These are phyloP conservation scores for Backusella sp. DNA, from an alignment of 192 early-diverging fungal species.

Conservation along the genomic window DNA sequence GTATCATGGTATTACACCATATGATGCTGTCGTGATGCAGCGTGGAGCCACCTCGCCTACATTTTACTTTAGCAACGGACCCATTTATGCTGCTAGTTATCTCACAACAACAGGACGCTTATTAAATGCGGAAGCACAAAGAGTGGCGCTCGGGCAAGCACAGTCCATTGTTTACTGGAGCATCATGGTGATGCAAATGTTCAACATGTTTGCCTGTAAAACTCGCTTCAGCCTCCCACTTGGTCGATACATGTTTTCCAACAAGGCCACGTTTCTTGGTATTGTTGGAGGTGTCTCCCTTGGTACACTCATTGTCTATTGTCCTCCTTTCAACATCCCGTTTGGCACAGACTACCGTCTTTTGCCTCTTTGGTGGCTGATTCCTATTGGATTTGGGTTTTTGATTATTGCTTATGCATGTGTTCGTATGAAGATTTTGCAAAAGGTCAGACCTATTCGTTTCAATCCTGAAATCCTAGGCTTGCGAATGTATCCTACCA, in stretches of 20 bases:
- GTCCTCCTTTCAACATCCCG: slow-evolving; percentile 72
- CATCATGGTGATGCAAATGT: slow-evolving; percentile 89
- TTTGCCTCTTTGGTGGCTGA: slow-evolving; percentile 75
- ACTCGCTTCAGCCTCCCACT: slow-evolving; percentile 63
- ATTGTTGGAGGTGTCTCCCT: slow-evolving; percentile 67
- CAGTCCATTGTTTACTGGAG: slow-evolving; percentile 77
- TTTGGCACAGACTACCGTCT: slow-evolving; percentile 69
- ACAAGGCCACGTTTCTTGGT: slow-evolving; percentile 69
- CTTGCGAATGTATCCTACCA: slow-evolving; percentile 82
- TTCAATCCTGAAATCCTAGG: slow-evolving; percentile 79
- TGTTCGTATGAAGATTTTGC: slow-evolving; percentile 60
- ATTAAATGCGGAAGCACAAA: slow-evolving; percentile 54
- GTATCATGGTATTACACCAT: slow-evolving; percentile 61
- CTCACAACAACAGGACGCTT: slow-evolving; percentile 26
- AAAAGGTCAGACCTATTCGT: slow-evolving; percentile 60
- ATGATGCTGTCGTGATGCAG: slow-evolving; percentile 56
- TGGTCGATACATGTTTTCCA: slow-evolving; percentile 80
- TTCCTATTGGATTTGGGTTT: slow-evolving; percentile 80
- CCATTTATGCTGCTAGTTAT: slow-evolving; percentile 43
- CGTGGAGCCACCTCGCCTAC: slow-evolving; percentile 37
- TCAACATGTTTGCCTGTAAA: slow-evolving; percentile 97
- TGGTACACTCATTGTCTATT: slow-evolving; percentile 77
- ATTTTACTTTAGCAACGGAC: slow-evolving; percentile 49
- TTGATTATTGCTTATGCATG: slow-evolving; percentile 76
- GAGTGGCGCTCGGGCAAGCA: slow-evolving; percentile 71